A percentile compares a stretch with the other conserved stretches of the same genome.
Conservation (phyloP, 495 filamentous ascomycete species). For the Parathielavia appendiculata region DNA sequence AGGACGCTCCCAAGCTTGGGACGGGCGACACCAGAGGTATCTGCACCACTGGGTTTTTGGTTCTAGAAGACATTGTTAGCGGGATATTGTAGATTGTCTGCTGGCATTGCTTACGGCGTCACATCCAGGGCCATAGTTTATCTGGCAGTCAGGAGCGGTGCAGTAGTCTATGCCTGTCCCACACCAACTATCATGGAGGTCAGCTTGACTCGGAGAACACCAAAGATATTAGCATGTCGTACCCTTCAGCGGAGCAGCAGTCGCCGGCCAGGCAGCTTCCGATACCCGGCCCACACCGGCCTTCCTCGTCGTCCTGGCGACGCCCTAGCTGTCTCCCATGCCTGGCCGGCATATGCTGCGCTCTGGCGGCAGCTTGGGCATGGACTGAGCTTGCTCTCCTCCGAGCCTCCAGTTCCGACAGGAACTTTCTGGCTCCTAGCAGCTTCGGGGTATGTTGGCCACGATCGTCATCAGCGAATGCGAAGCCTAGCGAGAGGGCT, state of each 20-base stretch:
- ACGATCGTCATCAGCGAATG: slow-evolving; percentile 30
- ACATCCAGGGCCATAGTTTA: slow-evolving; percentile 59
- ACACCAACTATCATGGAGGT: slow-evolving; percentile 48
- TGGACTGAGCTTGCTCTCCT: slow-evolving; percentile 6
- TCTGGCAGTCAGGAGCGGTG: slow-evolving; percentile 62
- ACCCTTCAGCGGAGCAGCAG: slow-evolving; percentile 64
- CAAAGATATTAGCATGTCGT: slow-evolving; percentile 8
- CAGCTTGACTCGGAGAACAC: slow-evolving; percentile 30
- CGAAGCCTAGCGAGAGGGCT: slow-evolving; percentile 25
- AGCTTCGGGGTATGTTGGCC: slow-evolving; percentile 35
- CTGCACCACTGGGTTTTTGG: slow-evolving; percentile 54
- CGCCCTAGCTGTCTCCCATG: slow-evolving; percentile 7
- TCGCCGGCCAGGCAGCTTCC: slow-evolving; percentile 52
- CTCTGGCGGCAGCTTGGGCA: slow-evolving; percentile 1
- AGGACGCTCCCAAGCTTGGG: slow-evolving; percentile 52
- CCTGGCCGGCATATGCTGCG: slow-evolving; percentile 9
- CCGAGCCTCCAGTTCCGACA: slow-evolving; percentile 27
- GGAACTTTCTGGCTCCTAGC: slow-evolving; percentile 34
- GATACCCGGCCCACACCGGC: slow-evolving; percentile 35
- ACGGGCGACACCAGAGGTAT: slow-evolving; percentile 55
- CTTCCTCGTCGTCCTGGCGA: slow-evolving; percentile 24
- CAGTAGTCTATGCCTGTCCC: slow-evolving; percentile 60
- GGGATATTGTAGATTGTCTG: neutral
- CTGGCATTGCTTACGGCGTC: slow-evolving; percentile 45
- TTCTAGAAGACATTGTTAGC: slow-evolving; percentile 34